Percentiles rank a stretch among this genome's conserved stretches.
phyloP scores from a whole-genome alignment of 2,329 filamentous ascomycete genomes.

The Aspergillus brunneoviolaceus region DNA sequence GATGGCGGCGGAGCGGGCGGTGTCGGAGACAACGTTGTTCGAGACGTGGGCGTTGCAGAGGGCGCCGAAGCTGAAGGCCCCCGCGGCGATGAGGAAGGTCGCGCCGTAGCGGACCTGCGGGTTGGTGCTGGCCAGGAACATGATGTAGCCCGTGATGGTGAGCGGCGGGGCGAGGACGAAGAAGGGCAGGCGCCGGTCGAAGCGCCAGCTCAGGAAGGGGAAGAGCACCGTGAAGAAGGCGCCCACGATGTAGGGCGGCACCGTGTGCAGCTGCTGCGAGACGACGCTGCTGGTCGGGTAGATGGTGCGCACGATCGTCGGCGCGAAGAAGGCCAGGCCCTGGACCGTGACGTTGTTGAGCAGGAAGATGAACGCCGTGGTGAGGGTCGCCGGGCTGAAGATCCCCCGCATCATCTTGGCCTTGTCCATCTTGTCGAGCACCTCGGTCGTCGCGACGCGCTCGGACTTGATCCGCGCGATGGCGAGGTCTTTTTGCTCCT shows the following conservation, averaged over 20 bases:
- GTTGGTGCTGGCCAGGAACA: conserved; percentile 62
- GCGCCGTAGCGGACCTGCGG: conserved; percentile 63
- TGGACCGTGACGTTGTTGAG: conserved; percentile 71
- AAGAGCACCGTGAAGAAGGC: conserved; percentile 64
- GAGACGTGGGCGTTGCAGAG: conserved; percentile 67
- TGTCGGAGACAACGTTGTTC: conserved; percentile 71
- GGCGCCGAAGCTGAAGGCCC: conserved; percentile 63
- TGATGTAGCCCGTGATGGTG: conserved; percentile 68
- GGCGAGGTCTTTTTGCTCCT: conserved; percentile 66
- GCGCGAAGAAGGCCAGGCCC: conserved; percentile 67
- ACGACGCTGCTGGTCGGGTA: conserved; percentile 60
- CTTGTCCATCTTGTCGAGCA: conserved; percentile 63
- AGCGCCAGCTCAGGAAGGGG: conserved; percentile 61
- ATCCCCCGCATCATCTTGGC: conserved; percentile 63
- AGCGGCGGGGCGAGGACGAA: conserved; percentile 61
- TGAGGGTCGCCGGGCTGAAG: conserved; percentile 61
- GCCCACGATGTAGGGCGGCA: conserved; percentile 69
- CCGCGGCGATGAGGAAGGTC: conserved; percentile 66
- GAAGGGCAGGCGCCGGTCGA: conserved; percentile 61
- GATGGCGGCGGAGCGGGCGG: conserved; percentile 65
- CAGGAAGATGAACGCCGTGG: conserved; percentile 59
- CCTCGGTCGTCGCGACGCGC: conserved; percentile 60
- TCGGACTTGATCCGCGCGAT: conserved; percentile 68
- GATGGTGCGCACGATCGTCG: conserved; percentile 69
- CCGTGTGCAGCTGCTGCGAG: conserved; percentile 67